These are phyloP conservation scores for Calonectria pauciramosa DNA, from an alignment of 2,329 filamentous ascomycete species.

Conservation along the genomic window DNA sequence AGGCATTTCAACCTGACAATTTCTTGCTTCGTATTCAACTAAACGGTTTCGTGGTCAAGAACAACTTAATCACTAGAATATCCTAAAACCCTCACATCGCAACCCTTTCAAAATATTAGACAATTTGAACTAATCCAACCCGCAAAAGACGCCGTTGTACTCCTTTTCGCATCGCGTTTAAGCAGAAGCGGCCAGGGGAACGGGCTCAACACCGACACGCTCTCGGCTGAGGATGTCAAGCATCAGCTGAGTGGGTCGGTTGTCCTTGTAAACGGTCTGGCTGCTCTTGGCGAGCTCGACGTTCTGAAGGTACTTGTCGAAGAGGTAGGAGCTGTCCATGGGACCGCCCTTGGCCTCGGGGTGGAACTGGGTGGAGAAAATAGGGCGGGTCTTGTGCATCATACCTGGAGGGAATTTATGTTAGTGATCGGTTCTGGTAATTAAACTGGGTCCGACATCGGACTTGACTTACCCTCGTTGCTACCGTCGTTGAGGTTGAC, in stretches of 20 bases:
- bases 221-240: constrained; percentile 94
- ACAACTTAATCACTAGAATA: not conserved
- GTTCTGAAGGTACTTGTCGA: constrained; percentile 95
- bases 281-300: constrained; percentile 90
- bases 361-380: constrained; percentile 99
- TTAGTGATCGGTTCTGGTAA: constrained; percentile 16
- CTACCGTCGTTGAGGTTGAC: constrained; percentile 97
- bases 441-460: not conserved
- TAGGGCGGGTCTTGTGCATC: constrained; percentile 95
- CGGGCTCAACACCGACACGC: constrained; percentile 87
- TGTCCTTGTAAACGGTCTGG: constrained; percentile 85
- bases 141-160: constrained; percentile 32
- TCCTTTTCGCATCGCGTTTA: constrained; percentile 43
- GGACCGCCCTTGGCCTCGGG: constrained; percentile 98
- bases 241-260: constrained; percentile 87
- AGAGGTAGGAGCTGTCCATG: constrained; percentile 94
- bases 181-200: constrained; percentile 66
- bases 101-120: constrained; percentile 14
- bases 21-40: constrained; percentile 13
- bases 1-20: not conserved
- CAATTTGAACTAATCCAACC: constrained; percentile 30
- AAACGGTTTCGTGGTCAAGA: not conserved
- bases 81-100: constrained; percentile 17
- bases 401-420: constrained; percentile 60
- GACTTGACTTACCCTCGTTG: constrained; percentile 79